These are phyloP conservation scores for Penicillium expansum DNA, from an alignment of 2,329 filamentous ascomycete genomes.

Conservation along the genomic window DNA sequence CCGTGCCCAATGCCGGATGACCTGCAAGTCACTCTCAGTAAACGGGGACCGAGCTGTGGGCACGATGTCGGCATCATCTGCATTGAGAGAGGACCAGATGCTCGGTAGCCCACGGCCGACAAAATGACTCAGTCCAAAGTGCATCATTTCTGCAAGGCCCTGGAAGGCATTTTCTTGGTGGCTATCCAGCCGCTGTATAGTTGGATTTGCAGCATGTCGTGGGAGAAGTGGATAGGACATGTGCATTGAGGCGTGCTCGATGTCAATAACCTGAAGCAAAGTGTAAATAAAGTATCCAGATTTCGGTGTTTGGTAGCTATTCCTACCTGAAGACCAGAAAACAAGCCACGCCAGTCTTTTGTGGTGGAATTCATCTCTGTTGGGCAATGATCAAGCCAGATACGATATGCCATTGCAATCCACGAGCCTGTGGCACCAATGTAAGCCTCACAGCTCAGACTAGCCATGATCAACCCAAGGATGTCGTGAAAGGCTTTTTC, in stretches of 20 bases:
- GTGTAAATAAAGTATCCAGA: not conserved
- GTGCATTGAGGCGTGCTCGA: constrained; percentile 34
- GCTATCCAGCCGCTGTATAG: constrained; percentile 20
- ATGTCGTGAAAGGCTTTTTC: constrained; percentile 26
- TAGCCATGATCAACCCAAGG: constrained; percentile 32
- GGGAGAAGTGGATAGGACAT: constrained; percentile 31
- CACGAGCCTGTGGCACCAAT: constrained; percentile 28
- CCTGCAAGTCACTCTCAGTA: constrained; percentile 27
- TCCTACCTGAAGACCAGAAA: constrained; percentile 29
- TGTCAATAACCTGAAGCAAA: constrained; percentile 26
- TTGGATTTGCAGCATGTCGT: constrained; percentile 21
- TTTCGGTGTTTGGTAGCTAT: not conserved
- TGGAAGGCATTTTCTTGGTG: constrained; percentile 27
- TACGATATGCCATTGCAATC: constrained; percentile 31
- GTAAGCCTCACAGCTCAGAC: constrained; percentile 31
- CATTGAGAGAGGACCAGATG: constrained; percentile 30
- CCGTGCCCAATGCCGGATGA: constrained; percentile 30
- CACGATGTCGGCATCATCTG: constrained; percentile 12
- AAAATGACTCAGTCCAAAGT: constrained; percentile 31
- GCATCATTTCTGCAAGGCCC: constrained; percentile 32
- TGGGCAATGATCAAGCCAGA: constrained; percentile 29
- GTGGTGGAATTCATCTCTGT: constrained; percentile 8
- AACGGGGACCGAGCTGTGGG: constrained; percentile 20
- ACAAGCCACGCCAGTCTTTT: constrained; percentile 26
- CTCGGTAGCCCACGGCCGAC: constrained; percentile 29